Base-by-base conservation (phyloP, 352 stramenopile genomes). In the Phytophthora colocasiae region DNA sequence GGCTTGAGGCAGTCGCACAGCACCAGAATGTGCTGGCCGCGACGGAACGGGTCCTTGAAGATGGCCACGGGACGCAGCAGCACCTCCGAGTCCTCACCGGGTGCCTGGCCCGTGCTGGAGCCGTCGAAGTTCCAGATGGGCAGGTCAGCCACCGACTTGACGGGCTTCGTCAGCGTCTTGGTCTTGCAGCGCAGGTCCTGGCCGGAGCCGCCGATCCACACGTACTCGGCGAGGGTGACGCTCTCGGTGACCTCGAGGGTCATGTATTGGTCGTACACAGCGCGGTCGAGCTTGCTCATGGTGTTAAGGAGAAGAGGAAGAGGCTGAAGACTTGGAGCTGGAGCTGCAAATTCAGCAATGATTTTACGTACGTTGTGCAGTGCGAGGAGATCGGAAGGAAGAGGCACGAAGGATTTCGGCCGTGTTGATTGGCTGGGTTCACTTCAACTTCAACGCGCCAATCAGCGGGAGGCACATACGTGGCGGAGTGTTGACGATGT, bases 41-140 rank as follows among this genome's bases (percentile, higher is more conserved):
- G 87, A 45, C 97, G 91, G 90, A 99, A 99, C 19, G 97, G 97
- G 88, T 99, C 97, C 56, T 90, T 92, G 87, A 98, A 99, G 65
- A 99, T 98, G 63, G 91, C 86, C 48, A 91, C 82, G 40, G 90
- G 87, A 72, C 96, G 76, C 66, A 99, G 74, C 61, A 99, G 95
- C 61, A 99, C 97, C 75, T 99, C 96, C 49, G 95, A 98, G 81
- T 99, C 96, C 71, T 99, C 91, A 39, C 97, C 97, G 0, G 96
- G 96, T n/a, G 97, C 97, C 80, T 99, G 97, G 55, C 83, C 92
- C n/a, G 97, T 99, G 45, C 92, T 98, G 29, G 90, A 98, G 53
- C 97, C 97, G 66, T 99, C 97, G 71, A 99, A 99, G 85, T 99
- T 99, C 97, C 97, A 99, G 41, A 97, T 86, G 7, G 97, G 97